These are phyloP conservation scores for Botrytis squamosa DNA, from an alignment of 2,329 filamentous ascomycete species.

Conservation along the genomic window DNA sequence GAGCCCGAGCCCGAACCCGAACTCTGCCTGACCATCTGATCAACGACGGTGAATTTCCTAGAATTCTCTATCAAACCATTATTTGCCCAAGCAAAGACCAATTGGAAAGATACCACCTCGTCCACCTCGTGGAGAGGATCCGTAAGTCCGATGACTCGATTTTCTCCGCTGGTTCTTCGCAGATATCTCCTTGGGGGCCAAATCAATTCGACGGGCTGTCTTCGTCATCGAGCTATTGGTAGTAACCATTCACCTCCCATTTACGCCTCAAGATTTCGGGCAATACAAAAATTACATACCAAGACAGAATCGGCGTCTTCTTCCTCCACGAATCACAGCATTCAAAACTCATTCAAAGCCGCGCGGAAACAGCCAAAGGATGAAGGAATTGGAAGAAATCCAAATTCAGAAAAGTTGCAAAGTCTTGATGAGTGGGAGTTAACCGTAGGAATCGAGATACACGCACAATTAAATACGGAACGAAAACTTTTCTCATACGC, in stretches of 20 bases:
- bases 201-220: constrained; percentile 33
- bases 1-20: constrained; percentile 10
- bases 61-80: neutral
- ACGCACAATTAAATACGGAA: constrained; percentile 88
- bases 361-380: constrained; percentile 69
- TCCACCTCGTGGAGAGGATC: neutral
- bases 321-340: neutral
- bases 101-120: neutral
- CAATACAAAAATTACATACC: constrained; percentile 24
- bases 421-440: constrained; percentile 72
- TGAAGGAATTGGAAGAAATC: constrained; percentile 54
- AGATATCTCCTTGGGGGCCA: constrained; percentile 38
- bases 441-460: constrained; percentile 95
- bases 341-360: constrained; percentile 47
- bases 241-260: constrained; percentile 18
- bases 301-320: constrained; percentile 19
- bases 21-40: constrained; percentile 19
- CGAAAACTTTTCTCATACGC: constrained; percentile 86
- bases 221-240: constrained; percentile 25
- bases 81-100: neutral
- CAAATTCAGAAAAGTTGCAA: constrained; percentile 45
- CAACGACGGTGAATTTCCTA: neutral
- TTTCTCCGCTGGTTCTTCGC: constrained; percentile 33
- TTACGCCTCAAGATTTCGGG: constrained; percentile 26
- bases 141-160: constrained; percentile 33